Conservation (phyloP, 495 filamentous ascomycete species). For the Aspergillus haitiensis region DNA sequence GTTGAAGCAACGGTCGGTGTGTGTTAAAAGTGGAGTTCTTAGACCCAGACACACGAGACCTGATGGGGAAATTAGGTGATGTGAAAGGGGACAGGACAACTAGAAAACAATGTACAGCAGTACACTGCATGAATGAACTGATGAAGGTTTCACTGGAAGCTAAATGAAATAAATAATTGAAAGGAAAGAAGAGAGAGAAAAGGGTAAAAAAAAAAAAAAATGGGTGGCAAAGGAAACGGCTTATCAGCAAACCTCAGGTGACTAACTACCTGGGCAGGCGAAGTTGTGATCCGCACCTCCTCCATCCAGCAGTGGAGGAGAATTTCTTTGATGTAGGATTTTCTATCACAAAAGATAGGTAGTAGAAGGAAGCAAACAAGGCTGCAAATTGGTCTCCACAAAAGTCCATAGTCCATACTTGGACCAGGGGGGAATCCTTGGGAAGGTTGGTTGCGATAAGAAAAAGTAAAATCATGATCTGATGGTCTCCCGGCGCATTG, state of each 20-base stretch:
- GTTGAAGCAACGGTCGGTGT: constrained; percentile 11
- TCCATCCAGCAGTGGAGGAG: constrained; percentile 8
- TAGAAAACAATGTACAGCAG: background rate
- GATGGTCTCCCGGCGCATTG: constrained; percentile 11
- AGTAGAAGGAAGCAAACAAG: background rate
- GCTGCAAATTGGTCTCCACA: background rate
- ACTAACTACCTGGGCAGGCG: background rate
- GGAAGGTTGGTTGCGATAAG: constrained; percentile 8
- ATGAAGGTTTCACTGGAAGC: background rate
- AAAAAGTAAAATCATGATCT: background rate
- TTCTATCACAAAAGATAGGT: constrained; percentile 1
- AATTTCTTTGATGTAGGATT: background rate
- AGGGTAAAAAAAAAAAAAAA: background rate
- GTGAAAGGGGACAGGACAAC: background rate
- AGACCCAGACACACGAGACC: constrained; percentile 4
- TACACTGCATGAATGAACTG: background rate
- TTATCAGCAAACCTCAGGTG: constrained; percentile 6
- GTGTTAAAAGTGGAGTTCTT: constrained; percentile 10
- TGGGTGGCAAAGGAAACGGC: background rate
- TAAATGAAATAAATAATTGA: background rate
- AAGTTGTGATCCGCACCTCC: constrained; percentile 1
- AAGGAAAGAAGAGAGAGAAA: background rate
- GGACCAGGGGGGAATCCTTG: background rate
- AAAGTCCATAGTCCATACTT: background rate
- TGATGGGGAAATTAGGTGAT: background rate